phyloP scores from a whole-genome alignment of 2,329 filamentous ascomycete genomes.

The Hymenoscyphus repandus region DNA sequence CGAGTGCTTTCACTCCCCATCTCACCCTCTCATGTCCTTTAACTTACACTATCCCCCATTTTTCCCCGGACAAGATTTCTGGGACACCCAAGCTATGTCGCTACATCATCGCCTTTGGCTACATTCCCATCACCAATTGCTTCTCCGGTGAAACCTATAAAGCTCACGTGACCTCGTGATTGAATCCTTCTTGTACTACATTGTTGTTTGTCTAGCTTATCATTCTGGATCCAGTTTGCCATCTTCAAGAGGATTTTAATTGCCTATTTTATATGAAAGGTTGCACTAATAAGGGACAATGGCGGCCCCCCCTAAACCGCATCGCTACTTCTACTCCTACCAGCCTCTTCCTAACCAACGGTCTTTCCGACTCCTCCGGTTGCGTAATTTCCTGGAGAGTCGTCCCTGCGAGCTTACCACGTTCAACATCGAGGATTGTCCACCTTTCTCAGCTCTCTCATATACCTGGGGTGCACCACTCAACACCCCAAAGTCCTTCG shows the following conservation, averaged over 20 bases:
- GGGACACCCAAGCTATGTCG: too few relatives aligned
- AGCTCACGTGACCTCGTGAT: too few relatives aligned
- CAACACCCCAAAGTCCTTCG: conserved; percentile 3
- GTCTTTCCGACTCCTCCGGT: conserved; percentile 3
- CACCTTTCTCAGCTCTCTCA: conserved; percentile 3
- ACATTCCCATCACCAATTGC: too few relatives aligned
- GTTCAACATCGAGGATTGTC: conserved; percentile 7
- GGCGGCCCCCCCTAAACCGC: conserved; percentile 2
- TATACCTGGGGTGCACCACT: conserved; percentile 9
- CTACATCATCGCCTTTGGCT: too few relatives aligned
- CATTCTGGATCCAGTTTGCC: not conserved
- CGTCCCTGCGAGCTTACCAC: conserved; percentile 3
- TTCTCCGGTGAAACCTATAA: too few relatives aligned
- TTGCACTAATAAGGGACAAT: not conserved
- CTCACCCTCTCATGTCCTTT: too few relatives aligned
- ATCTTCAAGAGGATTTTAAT: not conserved
- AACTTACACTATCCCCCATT: too few relatives aligned
- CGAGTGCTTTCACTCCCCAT: not conserved
- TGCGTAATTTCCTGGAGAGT: conserved; percentile 8
- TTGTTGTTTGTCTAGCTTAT: too few relatives aligned
- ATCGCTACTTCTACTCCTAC: conserved; percentile 3
- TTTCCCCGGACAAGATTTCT: too few relatives aligned
- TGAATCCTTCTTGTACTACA: too few relatives aligned
- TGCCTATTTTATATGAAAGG: not conserved
- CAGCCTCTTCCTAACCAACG: conserved; percentile 3